These are phyloP conservation scores for Angophora floribunda DNA, from an alignment of 345 rosid genomes.

Conservation along the genomic window DNA sequence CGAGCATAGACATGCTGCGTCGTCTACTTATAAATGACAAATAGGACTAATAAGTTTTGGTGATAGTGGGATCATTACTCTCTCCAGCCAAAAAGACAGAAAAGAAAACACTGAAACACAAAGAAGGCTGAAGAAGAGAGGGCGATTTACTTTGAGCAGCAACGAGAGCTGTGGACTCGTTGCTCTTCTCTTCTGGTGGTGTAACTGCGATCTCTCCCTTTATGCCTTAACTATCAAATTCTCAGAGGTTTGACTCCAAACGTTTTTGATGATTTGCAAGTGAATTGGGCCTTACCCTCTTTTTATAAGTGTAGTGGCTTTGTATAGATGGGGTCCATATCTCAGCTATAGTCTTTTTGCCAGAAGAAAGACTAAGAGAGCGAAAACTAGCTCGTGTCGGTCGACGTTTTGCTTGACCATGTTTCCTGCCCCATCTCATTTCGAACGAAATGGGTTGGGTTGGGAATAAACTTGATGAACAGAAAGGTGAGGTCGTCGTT, in stretches of 20 bases:
- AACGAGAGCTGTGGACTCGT: slow-evolving; percentile 21
- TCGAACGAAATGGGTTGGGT: not conserved
- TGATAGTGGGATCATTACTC: not conserved
- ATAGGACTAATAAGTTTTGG: not conserved
- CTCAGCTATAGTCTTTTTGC: not conserved
- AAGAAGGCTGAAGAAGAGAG: not conserved
- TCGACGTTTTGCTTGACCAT: not conserved
- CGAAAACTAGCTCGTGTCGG: not conserved
- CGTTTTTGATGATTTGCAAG: not conserved
- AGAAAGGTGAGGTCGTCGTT: not conserved
- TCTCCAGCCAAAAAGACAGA: not conserved
- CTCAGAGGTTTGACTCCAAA: not conserved
- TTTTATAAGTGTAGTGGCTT: not conserved
- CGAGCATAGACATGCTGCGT: not conserved
- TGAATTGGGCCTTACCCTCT: not conserved
- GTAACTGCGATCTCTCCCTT: not conserved
- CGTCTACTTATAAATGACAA: not conserved
- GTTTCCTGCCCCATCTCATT: not conserved
- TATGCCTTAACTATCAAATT: not conserved
- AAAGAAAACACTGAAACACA: not conserved
- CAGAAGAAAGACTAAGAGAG: not conserved
- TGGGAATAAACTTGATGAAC: not conserved
- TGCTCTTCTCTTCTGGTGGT: not conserved
- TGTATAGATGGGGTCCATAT: not conserved
- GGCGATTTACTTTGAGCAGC: slow-evolving; percentile 43